Evolutionary conservation across 2,329 filamentous ascomycete genomes (phyloP), one percentile per base, ranked within the genome.

Genomic region (Aureobasidium subglaciale): DNA sequence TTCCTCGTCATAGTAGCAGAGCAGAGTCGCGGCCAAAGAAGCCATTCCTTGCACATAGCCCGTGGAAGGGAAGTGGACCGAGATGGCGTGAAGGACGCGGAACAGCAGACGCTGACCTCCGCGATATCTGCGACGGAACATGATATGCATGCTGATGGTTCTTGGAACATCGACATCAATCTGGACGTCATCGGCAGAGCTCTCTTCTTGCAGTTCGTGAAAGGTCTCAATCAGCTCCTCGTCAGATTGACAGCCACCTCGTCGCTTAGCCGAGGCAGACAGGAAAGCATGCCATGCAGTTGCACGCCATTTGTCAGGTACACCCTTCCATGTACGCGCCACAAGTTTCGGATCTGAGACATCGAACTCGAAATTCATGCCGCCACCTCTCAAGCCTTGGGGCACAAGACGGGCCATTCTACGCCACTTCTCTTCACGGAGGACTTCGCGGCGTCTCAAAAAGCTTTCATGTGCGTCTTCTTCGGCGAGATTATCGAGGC

Each of bases 31-130:
- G 1, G 89, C 91, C 35, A 97, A 76, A 20, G 90, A 88, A 15
- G 92, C 93, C 93, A 99, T 99, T 54, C 93, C 93, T 71, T 99
- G 93, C 0, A 97, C 93, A 69, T 99, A 99, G 25, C 93, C 93
- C 5, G 88, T 93, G 22, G 88, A 86, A 0, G 90, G 88, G 61
- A 92, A 92, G 69, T 96, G 95, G 10, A 99, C 80, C 16, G 90
- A 92, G 67, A 97, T 82, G 41, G 89, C 87, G 68, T 97, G 93
- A 25, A 99, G 78, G 2, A 97, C 90, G 49, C 93, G 84, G 71
- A 99, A 99, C 2, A 99, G 77, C 13, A 97, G 75, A 40, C 93
- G 83, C 70, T 99, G 92, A 18, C 92, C 93, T 58, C 93, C 93
- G 22, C 90, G 83, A 72, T 99, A 99, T 49, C 93, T 82, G 60